phyloP scores from a whole-genome alignment of 2,329 filamentous ascomycete genomes.

The Colletotrichum chlorophyti region DNA sequence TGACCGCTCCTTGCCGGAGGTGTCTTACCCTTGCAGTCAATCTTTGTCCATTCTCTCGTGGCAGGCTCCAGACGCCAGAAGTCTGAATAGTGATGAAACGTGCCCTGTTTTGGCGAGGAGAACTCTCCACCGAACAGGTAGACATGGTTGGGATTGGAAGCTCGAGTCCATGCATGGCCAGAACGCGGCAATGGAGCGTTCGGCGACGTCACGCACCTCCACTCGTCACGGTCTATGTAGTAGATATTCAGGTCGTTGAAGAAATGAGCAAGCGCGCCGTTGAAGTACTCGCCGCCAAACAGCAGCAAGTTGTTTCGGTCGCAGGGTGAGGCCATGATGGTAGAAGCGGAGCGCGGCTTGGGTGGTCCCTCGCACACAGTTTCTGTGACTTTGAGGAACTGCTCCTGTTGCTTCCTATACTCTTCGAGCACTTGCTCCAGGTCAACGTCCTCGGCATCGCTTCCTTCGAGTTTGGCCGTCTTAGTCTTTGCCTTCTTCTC shows the following conservation, averaged over 20 bases:
- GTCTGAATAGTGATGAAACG: conserved; percentile 99
- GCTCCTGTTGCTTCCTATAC: conserved; percentile 91
- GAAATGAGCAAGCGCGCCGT: conserved; percentile 82
- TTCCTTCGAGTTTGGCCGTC: conserved; percentile 75
- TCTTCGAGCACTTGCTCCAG: conserved; percentile 92
- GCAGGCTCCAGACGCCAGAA: conserved; percentile 92
- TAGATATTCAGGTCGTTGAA: conserved; percentile 73
- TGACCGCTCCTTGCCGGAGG: conserved; percentile 90
- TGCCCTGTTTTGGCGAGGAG: conserved; percentile 94
- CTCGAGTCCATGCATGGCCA: conserved; percentile 93
- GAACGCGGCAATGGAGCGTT: conserved; percentile 91
- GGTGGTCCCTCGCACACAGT: conserved; percentile 74
- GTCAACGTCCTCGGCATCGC: conserved; percentile 91
- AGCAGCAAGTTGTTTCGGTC: conserved; percentile 88
- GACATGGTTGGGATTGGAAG: conserved; percentile 81
- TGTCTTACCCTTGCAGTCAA: conserved; percentile 80
- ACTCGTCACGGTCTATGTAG: conserved; percentile 85
- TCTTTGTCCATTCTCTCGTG: conserved; percentile 86
- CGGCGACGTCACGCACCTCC: conserved; percentile 87
- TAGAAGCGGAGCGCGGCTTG: conserved; percentile 78
- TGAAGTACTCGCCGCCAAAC: conserved; percentile 96
- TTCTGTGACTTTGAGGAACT: conserved; percentile 94
- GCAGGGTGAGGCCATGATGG: conserved; percentile 82
- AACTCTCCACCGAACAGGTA: conserved; percentile 98
- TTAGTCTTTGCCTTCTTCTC: conserved; percentile 83